phyloP scores from a whole-genome alignment of 2,329 filamentous ascomycete genomes.

The Ceratocystis smalleyi region DNA sequence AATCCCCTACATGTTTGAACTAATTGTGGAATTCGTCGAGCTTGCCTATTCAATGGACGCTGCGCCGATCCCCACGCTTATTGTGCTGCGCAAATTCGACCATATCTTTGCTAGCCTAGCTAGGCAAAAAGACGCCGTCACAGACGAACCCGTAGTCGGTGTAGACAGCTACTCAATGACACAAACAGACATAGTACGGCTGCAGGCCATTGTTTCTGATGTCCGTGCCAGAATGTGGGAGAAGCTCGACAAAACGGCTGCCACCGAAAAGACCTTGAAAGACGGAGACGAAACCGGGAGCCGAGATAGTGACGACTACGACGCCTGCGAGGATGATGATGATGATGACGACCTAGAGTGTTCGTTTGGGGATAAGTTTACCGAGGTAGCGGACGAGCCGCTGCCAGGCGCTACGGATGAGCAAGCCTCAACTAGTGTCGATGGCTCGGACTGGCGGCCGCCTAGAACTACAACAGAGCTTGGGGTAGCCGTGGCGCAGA shows the following conservation, averaged over 20 bases:
- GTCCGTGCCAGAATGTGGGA: slow-evolving; percentile 46
- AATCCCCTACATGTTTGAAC: slow-evolving; percentile 71
- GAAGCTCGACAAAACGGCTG: slow-evolving; percentile 23
- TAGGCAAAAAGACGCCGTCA: slow-evolving; percentile 48
- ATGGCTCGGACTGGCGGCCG: slow-evolving; percentile 12
- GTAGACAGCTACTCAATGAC: slow-evolving; percentile 49
- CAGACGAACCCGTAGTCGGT: slow-evolving; percentile 50
- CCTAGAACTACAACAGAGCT: slow-evolving; percentile 27
- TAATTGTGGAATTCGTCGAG: slow-evolving; percentile 51
- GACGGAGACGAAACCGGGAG: neutral
- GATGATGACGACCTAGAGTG: slow-evolving; percentile 12
- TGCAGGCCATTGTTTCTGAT: slow-evolving; percentile 65
- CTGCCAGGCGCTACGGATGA: neutral
- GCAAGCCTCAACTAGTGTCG: slow-evolving; percentile 4
- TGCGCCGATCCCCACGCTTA: slow-evolving; percentile 49
- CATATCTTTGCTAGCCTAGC: slow-evolving; percentile 67
- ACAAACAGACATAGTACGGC: slow-evolving; percentile 59
- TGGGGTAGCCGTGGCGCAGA: slow-evolving; percentile 55
- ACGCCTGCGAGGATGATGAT: neutral
- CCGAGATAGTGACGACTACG: neutral
- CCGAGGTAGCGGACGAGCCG: slow-evolving; percentile 24
- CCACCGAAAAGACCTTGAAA: neutral
- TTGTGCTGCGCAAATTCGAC: slow-evolving; percentile 62
- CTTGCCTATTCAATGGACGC: slow-evolving; percentile 41
- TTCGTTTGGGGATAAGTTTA: slow-evolving; percentile 25